phyloP scores from a whole-genome alignment of 73 alveolate species.

The Paramecium primaurelia region DNA sequence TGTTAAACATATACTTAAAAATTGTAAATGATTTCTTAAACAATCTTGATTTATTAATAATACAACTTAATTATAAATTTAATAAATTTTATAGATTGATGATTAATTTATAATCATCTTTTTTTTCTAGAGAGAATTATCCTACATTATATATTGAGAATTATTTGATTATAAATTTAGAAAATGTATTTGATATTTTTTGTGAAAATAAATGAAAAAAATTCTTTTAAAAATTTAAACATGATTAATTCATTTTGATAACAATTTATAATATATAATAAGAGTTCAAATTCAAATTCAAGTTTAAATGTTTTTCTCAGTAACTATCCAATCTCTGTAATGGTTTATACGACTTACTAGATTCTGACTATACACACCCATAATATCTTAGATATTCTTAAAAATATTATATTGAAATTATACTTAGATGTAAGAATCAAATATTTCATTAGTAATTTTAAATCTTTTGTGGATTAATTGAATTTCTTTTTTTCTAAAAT shows the following conservation, averaged over 20 bases:
- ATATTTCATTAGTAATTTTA: slow-evolving; percentile 13
- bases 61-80: no score
- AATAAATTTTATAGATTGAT: no score
- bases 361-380: background rate
- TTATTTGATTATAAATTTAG: background rate
- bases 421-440: background rate
- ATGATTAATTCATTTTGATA: background rate
- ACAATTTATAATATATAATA: background rate
- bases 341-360: background rate
- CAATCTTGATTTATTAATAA: no score
- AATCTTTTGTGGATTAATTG: background rate
- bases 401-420: background rate
- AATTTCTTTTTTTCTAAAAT: slow-evolving; percentile 28
- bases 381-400: background rate
- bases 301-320: background rate
- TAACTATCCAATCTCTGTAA: background rate
- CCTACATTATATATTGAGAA: no score
- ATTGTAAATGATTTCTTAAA: no score
- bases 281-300: background rate
- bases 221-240: no score
- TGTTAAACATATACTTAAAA: no score
- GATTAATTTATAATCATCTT: no score
- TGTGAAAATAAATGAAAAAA: background rate
- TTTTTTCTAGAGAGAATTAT: no score
- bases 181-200: no score